phyloP scores from a whole-genome alignment of 306 rosid genomes.

The Trifolium repens region DNA sequence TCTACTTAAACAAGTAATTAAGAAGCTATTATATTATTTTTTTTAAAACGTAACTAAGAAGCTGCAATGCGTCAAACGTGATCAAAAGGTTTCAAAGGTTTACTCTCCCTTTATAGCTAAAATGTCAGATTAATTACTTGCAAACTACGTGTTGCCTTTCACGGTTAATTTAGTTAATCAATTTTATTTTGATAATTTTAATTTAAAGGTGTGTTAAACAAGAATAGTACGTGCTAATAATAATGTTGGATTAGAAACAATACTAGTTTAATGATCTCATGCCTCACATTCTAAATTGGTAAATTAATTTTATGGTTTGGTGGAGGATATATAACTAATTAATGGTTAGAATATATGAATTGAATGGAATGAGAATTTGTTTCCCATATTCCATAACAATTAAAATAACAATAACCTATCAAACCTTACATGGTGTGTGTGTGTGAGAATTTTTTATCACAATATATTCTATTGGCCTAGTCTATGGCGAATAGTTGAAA shows the following conservation, averaged over 20 bases:
- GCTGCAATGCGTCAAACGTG: slow-evolving; percentile 36
- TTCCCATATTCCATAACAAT: neutral
- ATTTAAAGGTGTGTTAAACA: slow-evolving; percentile 19
- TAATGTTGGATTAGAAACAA: slow-evolving; percentile 3
- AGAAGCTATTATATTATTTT: too few relatives aligned
- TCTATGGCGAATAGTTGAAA: slow-evolving; percentile 21
- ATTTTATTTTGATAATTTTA: neutral
- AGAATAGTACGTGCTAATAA: neutral
- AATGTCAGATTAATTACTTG: slow-evolving; percentile 36
- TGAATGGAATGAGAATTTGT: neutral
- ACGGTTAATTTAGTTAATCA: neutral
- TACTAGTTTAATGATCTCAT: slow-evolving; percentile 31
- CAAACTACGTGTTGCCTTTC: slow-evolving; percentile 35
- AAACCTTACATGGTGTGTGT: neutral
- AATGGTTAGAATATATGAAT: slow-evolving; percentile 9
- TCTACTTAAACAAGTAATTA: too few relatives aligned
- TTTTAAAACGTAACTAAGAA: too few relatives aligned
- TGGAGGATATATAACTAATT: slow-evolving; percentile 17
- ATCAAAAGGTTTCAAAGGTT: slow-evolving; percentile 12
- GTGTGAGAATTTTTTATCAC: neutral
- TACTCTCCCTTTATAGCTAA: neutral
- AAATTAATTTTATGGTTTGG: slow-evolving; percentile 17
- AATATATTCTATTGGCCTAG: slow-evolving; percentile 16
- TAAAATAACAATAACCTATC: neutral
- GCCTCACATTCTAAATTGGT: slow-evolving; percentile 12